Percentiles rank a stretch among this genome's conserved stretches.
phyloP scores from a whole-genome alignment of 805 yeast genomes.

The Debaryomyces castellii region DNA sequence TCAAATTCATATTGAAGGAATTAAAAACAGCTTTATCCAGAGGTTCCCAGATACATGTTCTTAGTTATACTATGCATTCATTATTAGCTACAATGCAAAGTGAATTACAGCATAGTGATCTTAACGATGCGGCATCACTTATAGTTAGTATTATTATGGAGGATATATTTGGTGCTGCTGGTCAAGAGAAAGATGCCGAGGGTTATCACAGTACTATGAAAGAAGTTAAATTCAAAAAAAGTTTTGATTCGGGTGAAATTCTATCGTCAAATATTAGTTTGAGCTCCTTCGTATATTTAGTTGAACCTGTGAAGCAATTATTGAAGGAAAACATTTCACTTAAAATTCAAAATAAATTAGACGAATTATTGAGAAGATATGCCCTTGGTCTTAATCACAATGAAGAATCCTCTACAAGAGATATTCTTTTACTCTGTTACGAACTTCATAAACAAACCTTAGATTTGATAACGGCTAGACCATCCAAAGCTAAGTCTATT shows the following conservation, averaged over 20 bases:
- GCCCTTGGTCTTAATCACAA: constrained; percentile 80
- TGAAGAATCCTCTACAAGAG: constrained; percentile 52
- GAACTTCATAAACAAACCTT: constrained; percentile 63
- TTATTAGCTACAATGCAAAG: constrained; percentile 56
- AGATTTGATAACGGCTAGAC: constrained; percentile 10
- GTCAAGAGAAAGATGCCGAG: constrained; percentile 92
- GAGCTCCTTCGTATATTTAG: constrained; percentile 51
- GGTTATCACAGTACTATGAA: constrained; percentile 83
- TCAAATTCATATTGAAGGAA: constrained; percentile 75
- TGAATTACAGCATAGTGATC: constrained; percentile 61
- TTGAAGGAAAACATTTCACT: constrained; percentile 63
- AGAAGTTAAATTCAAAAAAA: constrained; percentile 86
- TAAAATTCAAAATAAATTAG: constrained; percentile 71
- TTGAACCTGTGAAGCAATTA: constrained; percentile 66
- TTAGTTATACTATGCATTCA: constrained; percentile 83
- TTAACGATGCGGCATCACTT: constrained; percentile 63
- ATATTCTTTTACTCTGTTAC: constrained; percentile 67
- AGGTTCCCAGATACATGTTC: constrained; percentile 92
- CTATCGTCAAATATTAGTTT: constrained; percentile 65
- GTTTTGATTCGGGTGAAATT: constrained; percentile 84
- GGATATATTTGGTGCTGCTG: constrained; percentile 87
- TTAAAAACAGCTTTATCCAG: constrained; percentile 73
- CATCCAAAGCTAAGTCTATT: constrained; percentile 2
- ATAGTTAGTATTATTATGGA: constrained; percentile 81
- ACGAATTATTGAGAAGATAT: constrained; percentile 74